Evolutionary conservation across 2,329 filamentous ascomycete species (phyloP).

Genomic region (Aureobasidium sp.): DNA sequence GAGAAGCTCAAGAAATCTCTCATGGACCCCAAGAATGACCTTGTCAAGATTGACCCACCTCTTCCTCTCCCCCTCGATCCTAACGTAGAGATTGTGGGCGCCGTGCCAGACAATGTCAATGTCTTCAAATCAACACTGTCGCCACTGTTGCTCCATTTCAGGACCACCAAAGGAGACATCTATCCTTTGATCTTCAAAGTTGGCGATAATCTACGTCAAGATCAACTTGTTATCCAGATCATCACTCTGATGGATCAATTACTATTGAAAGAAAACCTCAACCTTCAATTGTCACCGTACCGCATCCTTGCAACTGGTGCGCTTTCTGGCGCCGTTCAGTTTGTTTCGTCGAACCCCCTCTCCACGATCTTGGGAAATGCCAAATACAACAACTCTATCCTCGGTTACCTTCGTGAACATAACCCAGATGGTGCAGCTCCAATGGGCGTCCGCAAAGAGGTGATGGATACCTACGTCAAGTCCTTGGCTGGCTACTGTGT

Average conservation of each 20-base stretch:
- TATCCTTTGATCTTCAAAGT: slow-evolving; percentile 97
- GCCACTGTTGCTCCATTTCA: slow-evolving; percentile 86
- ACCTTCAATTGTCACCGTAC: slow-evolving; percentile 91
- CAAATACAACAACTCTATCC: slow-evolving; percentile 69
- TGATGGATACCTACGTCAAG: slow-evolving; percentile 90
- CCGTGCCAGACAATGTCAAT: slow-evolving; percentile 73
- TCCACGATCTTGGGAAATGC: slow-evolving; percentile 61
- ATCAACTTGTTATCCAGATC: slow-evolving; percentile 94
- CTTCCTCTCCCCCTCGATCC: slow-evolving; percentile 85
- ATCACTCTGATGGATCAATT: slow-evolving; percentile 97
- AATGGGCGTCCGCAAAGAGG: slow-evolving; percentile 80
- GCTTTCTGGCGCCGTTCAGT: slow-evolving; percentile 84
- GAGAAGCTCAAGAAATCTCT: slow-evolving; percentile 79
- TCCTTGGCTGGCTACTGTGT: slow-evolving; percentile 97
- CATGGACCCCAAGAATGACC: slow-evolving; percentile 82
- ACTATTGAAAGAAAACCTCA: slow-evolving; percentile 89
- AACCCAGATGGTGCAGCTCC: slow-evolving; percentile 79
- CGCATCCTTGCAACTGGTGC: slow-evolving; percentile 91
- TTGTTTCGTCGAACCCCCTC: slow-evolving; percentile 70
- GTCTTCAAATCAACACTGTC: slow-evolving; percentile 95
- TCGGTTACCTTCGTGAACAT: slow-evolving; percentile 79
- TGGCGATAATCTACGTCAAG: slow-evolving; percentile 90
- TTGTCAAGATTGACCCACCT: slow-evolving; percentile 73
- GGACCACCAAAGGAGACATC: slow-evolving; percentile 63
- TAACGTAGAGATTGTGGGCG: slow-evolving; percentile 66